Conservation (phyloP, 2,329 filamentous ascomycete species). For the Colletotrichum sojae region DNA sequence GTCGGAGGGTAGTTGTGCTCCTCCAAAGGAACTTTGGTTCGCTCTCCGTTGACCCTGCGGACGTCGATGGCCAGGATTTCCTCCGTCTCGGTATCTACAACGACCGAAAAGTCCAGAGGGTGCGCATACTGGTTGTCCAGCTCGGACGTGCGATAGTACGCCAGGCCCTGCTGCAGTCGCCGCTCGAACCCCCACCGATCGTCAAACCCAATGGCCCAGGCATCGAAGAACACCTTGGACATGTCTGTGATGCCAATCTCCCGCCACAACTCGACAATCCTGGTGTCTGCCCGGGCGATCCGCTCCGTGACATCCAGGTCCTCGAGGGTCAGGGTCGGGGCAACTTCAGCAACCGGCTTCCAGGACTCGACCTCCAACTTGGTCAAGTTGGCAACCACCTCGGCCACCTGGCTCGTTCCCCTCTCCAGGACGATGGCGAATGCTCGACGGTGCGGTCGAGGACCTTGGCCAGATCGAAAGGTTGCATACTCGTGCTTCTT, state of each 20-base stretch:
- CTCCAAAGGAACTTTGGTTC: constrained; percentile 61
- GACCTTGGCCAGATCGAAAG: constrained; percentile 64
- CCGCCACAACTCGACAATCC: constrained; percentile 82
- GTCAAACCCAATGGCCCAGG: constrained; percentile 88
- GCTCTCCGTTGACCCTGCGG: constrained; percentile 41
- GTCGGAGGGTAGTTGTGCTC: constrained; percentile 55
- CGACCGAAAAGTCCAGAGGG: constrained; percentile 59
- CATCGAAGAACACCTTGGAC: constrained; percentile 87
- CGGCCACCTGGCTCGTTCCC: constrained; percentile 49
- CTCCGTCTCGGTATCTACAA: constrained; percentile 62
- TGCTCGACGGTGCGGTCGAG: constrained; percentile 64
- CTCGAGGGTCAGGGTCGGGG: constrained; percentile 78
- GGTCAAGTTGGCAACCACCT: constrained; percentile 67
- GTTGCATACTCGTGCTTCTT: constrained; percentile 74
- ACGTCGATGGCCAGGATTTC: constrained; percentile 62
- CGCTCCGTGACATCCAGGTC: constrained; percentile 83
- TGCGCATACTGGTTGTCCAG: constrained; percentile 66
- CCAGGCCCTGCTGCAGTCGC: constrained; percentile 83
- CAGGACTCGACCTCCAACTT: constrained; percentile 56
- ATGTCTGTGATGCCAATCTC: constrained; percentile 85
- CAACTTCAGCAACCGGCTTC: constrained; percentile 63
- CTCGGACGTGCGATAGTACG: constrained; percentile 82
- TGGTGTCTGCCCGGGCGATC: constrained; percentile 76
- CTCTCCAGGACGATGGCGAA: constrained; percentile 64
- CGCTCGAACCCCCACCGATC: constrained; percentile 80